Percentiles rank a stretch among this genome's conserved stretches.
Conservation (phyloP, 176 grass and related monocot species). For the Neostapfia colusana region DNA sequence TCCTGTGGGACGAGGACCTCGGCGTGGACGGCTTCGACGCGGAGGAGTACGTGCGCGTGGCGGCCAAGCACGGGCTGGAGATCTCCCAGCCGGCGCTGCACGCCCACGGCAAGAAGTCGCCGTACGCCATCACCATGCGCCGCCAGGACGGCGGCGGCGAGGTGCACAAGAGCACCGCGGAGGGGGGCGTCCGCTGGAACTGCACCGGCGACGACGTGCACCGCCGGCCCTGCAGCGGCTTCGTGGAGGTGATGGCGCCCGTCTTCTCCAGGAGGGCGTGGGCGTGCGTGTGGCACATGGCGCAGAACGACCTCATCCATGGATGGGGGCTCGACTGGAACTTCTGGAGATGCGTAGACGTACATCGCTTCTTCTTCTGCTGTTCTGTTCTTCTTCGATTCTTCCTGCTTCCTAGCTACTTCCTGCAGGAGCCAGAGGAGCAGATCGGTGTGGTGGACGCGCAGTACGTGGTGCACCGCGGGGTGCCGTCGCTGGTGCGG, state of each 20-base stretch:
- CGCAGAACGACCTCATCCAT: conserved; percentile 42
- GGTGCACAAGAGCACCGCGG: conserved; percentile 11
- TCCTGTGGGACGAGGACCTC: conserved; percentile 56
- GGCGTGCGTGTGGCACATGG: conserved; percentile 36
- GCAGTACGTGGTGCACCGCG: conserved; percentile 40
- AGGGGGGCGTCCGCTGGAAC: neutral
- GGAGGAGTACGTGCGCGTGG: conserved; percentile 17
- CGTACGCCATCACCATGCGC: conserved; percentile 15
- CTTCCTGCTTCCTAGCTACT: too few relatives aligned
- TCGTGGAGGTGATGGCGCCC: conserved; percentile 46
- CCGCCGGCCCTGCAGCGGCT: conserved; percentile 37
- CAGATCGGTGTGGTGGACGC: conserved; percentile 32
- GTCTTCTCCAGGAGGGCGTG: conserved; percentile 35
- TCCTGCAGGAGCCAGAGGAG: neutral
- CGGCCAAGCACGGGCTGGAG: conserved; percentile 17
- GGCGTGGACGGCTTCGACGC: conserved; percentile 27
- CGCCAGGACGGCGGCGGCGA: neutral
- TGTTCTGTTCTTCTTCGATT: too few relatives aligned
- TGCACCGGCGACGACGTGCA: neutral
- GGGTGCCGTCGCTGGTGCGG: neutral
- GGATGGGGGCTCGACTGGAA: conserved; percentile 30
- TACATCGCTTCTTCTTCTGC: neutral
- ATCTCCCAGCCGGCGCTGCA: conserved; percentile 49
- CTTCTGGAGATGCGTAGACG: conserved; percentile 37
- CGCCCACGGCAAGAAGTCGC: neutral